A percentile compares a stretch with the other conserved stretches of the same genome.
phyloP scores from a whole-genome alignment of 805 yeast species.

The Yueomyces sp. region DNA sequence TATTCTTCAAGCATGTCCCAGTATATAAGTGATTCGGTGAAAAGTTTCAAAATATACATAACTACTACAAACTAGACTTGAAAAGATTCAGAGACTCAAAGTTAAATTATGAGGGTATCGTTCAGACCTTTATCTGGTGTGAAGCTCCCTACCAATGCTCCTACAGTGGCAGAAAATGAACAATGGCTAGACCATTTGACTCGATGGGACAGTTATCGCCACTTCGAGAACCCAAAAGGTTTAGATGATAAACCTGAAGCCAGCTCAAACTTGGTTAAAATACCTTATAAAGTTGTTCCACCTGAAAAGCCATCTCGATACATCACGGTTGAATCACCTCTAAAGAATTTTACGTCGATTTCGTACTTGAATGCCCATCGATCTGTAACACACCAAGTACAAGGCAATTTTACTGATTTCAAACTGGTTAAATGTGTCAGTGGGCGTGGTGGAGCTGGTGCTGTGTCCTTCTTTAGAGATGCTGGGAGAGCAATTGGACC shows the following conservation, averaged over 20 bases:
- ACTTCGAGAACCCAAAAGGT: background rate
- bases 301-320: slow-evolving; percentile 12
- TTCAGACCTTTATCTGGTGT: background rate
- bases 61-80: too few species aligned
- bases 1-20: too few species aligned
- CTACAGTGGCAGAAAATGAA: slow-evolving; percentile 30
- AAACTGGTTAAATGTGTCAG: slow-evolving; percentile 52
- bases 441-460: slow-evolving; percentile 86
- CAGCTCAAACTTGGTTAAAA: background rate
- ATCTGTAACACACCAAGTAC: slow-evolving; percentile 8
- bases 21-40: too few species aligned
- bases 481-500: slow-evolving; percentile 82
- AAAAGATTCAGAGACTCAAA: too few species aligned
- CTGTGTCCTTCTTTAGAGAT: slow-evolving; percentile 74
- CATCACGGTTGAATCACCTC: slow-evolving; percentile 12
- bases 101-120: too few species aligned
- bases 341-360: slow-evolving; percentile 16
- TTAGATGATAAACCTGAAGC: background rate
- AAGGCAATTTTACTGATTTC: slow-evolving; percentile 41
- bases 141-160: slow-evolving; percentile 27
- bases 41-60: too few species aligned
- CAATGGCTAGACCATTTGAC: slow-evolving; percentile 25
- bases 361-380: slow-evolving; percentile 20
- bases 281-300: slow-evolving; percentile 7
- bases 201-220: too few species aligned